phyloP scores from a whole-genome alignment of 2,329 filamentous ascomycete genomes.

The Fusarium sp. region DNA sequence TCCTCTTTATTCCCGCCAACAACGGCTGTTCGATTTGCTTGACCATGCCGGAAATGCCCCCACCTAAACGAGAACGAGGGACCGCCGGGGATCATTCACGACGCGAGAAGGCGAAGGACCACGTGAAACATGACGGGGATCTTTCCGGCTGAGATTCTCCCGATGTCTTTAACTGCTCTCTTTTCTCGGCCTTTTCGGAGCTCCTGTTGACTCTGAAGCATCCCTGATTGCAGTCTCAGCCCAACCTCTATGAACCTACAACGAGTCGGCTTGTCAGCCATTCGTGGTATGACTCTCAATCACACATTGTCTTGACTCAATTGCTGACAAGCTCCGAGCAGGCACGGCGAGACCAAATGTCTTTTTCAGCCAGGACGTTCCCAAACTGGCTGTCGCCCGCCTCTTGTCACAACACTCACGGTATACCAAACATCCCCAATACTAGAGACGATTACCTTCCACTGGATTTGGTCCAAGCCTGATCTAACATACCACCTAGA shows the following conservation, averaged over 20 bases:
- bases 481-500: background rate
- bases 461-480: background rate
- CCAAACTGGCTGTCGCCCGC: background rate
- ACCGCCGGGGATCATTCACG: background rate
- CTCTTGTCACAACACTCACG: conserved; percentile 15
- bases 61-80: conserved; percentile 1
- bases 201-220: background rate
- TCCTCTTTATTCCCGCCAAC: background rate
- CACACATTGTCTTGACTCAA: background rate
- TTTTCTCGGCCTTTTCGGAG: background rate
- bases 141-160: background rate
- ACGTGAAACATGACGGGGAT: background rate
- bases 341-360: background rate
- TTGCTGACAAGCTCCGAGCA: background rate
- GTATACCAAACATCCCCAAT: background rate
- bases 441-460: background rate
- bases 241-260: background rate
- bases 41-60: too few species aligned
- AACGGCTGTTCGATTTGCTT: background rate
- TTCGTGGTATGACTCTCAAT: background rate
- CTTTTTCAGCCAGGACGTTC: background rate
- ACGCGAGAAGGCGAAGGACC: background rate
- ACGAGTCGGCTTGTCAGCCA: background rate
- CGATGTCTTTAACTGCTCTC: background rate
- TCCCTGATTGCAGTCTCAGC: background rate